Evolutionary conservation across 192 early-diverging fungal genomes (phyloP).

Genomic region (Coemansia sp.): DNA sequence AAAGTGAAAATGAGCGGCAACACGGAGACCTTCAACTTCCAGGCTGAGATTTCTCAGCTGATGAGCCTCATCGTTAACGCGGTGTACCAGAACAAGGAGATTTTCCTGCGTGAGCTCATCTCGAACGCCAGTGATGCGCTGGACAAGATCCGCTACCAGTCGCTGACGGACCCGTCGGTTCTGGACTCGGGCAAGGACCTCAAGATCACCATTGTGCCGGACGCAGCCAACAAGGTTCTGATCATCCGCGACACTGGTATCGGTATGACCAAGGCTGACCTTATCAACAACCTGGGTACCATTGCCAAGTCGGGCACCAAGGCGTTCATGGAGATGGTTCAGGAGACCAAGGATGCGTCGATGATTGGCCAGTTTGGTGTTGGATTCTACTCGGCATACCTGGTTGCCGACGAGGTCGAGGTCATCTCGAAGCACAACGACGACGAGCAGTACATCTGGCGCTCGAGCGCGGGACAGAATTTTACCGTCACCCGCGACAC

Average conservation of each 20-base stretch:
- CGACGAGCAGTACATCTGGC: slow-evolving; percentile 94
- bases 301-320: slow-evolving; percentile 99
- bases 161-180: slow-evolving; percentile 80
- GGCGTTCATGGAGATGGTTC: slow-evolving; percentile 98
- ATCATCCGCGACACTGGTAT: slow-evolving; percentile 85
- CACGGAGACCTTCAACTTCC: slow-evolving; percentile 85
- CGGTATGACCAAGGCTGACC: slow-evolving; percentile 73
- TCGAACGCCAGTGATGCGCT: slow-evolving; percentile 92
- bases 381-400: slow-evolving; percentile 99
- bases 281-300: slow-evolving; percentile 85
- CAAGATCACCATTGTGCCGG: slow-evolving; percentile 90
- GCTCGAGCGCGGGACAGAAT: slow-evolving; percentile 85
- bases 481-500: slow-evolving; percentile 95
- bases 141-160: slow-evolving; percentile 99
- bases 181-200: slow-evolving; percentile 92
- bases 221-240: slow-evolving; percentile 83
- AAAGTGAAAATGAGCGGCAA: slow-evolving; percentile 42
- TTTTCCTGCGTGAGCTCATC: slow-evolving; percentile 98
- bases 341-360: slow-evolving; percentile 94
- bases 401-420: slow-evolving; percentile 96
- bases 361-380: slow-evolving; percentile 99
- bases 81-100: slow-evolving; percentile 97
- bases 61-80: slow-evolving; percentile 99
- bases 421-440: slow-evolving; percentile 94
- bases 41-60: slow-evolving; percentile 99